These are phyloP conservation scores for Arabidopsis thaliana DNA, from an alignment of 345 rosid genomes.

Conservation along the genomic window DNA sequence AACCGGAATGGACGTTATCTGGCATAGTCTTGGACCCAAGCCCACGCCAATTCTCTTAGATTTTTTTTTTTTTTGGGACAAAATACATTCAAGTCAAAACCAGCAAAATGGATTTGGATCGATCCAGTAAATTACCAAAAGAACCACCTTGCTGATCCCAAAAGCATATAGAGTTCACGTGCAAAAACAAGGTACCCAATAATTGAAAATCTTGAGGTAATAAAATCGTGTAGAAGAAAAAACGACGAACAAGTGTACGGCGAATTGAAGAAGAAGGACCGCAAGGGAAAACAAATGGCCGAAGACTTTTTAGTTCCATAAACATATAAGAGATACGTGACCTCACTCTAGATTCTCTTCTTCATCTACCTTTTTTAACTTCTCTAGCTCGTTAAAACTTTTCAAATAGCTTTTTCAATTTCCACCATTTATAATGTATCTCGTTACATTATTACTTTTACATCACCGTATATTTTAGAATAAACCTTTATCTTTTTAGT, in stretches of 20 bases:
- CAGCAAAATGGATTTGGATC: not conserved
- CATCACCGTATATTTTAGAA: no score
- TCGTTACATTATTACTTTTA: no score
- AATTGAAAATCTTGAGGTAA: conserved; percentile 15
- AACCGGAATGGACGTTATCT: no score
- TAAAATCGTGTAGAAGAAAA: not conserved
- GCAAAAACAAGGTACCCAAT: conserved; percentile 22
- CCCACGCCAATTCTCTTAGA: conserved; percentile 1
- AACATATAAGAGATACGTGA: conserved; percentile 30
- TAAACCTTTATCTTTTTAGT: no score
- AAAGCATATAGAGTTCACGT: conserved; percentile 26
- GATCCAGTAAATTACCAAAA: not conserved
- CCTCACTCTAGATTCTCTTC: conserved; percentile 44
- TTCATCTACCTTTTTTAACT: conserved; percentile 8
- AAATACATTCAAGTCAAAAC: not conserved
- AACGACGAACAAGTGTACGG: conserved; percentile 39
- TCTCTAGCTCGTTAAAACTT: not conserved
- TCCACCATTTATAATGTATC: no score
- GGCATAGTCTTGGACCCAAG: not conserved
- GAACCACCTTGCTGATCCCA: not conserved
- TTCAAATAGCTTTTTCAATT: no score
- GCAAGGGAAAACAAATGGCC: conserved; percentile 30
- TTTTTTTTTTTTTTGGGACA: not conserved
- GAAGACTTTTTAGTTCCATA: conserved; percentile 35
- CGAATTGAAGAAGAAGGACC: conserved; percentile 25